A percentile compares a stretch with the other conserved stretches of the same genome.
These are phyloP conservation scores for Leccinum pachyderme DNA, from an alignment of 1,284 basidiomycete species.

Conservation along the genomic window DNA sequence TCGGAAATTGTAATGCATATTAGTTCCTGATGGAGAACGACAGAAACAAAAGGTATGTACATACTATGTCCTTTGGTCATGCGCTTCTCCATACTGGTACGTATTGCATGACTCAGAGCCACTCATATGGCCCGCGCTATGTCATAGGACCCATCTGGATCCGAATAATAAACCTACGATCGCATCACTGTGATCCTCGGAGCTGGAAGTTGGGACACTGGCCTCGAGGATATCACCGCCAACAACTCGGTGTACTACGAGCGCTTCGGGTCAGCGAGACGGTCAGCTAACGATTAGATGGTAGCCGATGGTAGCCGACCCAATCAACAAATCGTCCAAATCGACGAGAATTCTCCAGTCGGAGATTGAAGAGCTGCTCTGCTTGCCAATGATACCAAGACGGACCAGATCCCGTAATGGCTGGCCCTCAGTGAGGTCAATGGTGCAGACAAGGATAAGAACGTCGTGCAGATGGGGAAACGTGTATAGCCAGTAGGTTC, in stretches of 20 bases:
- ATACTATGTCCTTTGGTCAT: not conserved
- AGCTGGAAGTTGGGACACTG: slow-evolving; percentile 9
- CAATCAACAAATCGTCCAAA: not conserved
- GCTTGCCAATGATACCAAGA: slow-evolving; percentile 47
- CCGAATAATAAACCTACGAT: slow-evolving; percentile 36
- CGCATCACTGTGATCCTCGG: slow-evolving; percentile 13
- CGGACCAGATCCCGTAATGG: slow-evolving; percentile 33
- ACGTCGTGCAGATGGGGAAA: slow-evolving; percentile 61
- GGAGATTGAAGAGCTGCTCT: slow-evolving; percentile 35
- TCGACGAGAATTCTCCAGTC: slow-evolving; percentile 12
- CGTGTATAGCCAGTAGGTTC: slow-evolving; percentile 41
- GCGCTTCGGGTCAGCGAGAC: not conserved
- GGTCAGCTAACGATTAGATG: not conserved
- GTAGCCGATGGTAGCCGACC: not conserved
- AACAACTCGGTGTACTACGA: slow-evolving; percentile 4
- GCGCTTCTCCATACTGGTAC: not conserved
- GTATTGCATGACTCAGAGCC: not conserved
- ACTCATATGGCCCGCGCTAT: not conserved
- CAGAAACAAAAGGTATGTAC: slow-evolving; percentile 17
- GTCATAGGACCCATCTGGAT: slow-evolving; percentile 24
- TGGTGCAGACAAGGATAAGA: slow-evolving; percentile 14
- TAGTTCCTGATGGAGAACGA: slow-evolving; percentile 38
- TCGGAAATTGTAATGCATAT: slow-evolving; percentile 38
- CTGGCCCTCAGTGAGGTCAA: slow-evolving; percentile 34
- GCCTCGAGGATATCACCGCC: slow-evolving; percentile 6